Base-by-base conservation (phyloP, 257 asterid species). In the Petunia axillaris region DNA sequence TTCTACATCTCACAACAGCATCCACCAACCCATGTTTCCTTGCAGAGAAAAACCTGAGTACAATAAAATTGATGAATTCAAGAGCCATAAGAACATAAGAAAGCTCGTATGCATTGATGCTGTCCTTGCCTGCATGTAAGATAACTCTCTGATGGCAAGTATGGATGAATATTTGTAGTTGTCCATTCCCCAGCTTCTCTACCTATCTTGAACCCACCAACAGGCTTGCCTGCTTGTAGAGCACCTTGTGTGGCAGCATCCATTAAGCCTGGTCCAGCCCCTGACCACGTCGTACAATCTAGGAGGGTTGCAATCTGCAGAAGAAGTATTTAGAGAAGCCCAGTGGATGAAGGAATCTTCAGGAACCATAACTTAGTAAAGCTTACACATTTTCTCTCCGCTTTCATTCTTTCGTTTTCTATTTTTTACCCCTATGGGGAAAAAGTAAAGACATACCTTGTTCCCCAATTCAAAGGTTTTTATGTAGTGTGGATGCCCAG, bases 131-230 rank as follows among this genome's bases (percentile, higher is more conserved):
- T 88, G 97, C 99, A 94, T 16, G 97, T 96, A 64, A 92, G 89
- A 81, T 92, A 96, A 78, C 80, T 88, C 65, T 89, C 91, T 5
- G 78, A 76, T 11, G 97, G 98, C 76, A 96, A 86, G 83, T 94
- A 92, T 0, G 98, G 91, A 79, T 93, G 98, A 68, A 88, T 79
- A 77, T 89, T 88, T 4, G 96, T 83, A 52, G 97, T 85, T 4
- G 91, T 90, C 98, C 98, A 95, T 82, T 93, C 97, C 64, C 98
- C 97, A 65, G 97, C 98, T 89, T 95, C 99, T 83, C 84, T 91
- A 78, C 87, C 91, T 76, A 94, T 95, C 91, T 92, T 95, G 84
- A 95, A 91, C 62, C 99, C 99, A 53, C 97, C 99, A 81, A 95
- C 97, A 0, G 91, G 91, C 88, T 89, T 94, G 25, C 92, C 93